Base-by-base conservation (phyloP, 345 rosid genomes). In the Fremontodendron californicum region DNA sequence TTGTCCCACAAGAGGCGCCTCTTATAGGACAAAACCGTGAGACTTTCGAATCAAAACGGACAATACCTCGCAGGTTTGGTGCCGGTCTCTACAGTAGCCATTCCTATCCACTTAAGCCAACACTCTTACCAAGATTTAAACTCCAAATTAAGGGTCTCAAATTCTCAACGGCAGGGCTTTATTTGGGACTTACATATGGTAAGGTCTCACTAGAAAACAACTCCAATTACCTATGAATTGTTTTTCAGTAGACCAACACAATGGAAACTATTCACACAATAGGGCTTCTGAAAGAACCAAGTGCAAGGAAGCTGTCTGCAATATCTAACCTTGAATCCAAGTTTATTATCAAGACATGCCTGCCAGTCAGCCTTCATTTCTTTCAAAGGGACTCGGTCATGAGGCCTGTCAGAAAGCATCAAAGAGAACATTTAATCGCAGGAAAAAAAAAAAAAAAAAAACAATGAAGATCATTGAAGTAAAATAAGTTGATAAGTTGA, bases 351-450 rank as follows among this genome's bases (percentile, higher is more conserved):
- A 67, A 90, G 92, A 80, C 98, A 92, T 46, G 96, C 87, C 67
- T 88, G 96, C 98, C 97, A 94, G 77, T 94, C 98, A 68, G 84
- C 85, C 83, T 90, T 94, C 98, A 90, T 88, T 64, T 89, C 93
- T 82, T 82, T 94, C 85, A 92, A 55, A 74, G 88, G 63, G 80
- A 92, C 98, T 70, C 94, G 90, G 80, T 94, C 97, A 77, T 92
- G 97, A 76, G 92, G 97, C 79, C 98, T 91, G 81, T 27, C 51
- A 66, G n/a, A 71, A 84, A 77, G 62, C 9, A 42, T 49, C 51
- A 11, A 54, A 58, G 65, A 46, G 29, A 49, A 66, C 57, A 31
- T 40, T 45, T 55, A 60, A 69, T 23, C 37, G 9, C 19, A 61
- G 7, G 15, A 27, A 27, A n/a, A n/a, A n/a, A n/a, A n/a, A n/a